These are phyloP conservation scores for Rutstroemia sp. DNA, from an alignment of 2,329 filamentous ascomycete genomes.

Conservation along the genomic window DNA sequence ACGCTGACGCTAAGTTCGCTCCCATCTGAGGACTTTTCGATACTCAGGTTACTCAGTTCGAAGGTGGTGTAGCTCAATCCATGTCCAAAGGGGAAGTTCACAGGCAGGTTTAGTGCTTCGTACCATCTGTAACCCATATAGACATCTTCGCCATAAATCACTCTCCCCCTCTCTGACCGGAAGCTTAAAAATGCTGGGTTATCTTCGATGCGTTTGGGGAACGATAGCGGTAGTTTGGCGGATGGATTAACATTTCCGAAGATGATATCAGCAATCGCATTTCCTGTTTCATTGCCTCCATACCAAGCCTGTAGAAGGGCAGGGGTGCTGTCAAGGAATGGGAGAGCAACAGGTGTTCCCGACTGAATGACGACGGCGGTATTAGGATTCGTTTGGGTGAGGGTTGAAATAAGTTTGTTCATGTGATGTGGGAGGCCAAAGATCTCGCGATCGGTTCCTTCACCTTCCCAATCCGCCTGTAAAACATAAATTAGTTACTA, in stretches of 20 bases:
- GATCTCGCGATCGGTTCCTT: slow-evolving; percentile 25
- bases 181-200: slow-evolving; percentile 75
- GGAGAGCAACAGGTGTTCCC: slow-evolving; percentile 67
- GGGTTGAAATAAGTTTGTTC: slow-evolving; percentile 38
- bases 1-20: slow-evolving; percentile 16
- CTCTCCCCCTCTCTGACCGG: slow-evolving; percentile 59
- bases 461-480: slow-evolving; percentile 38
- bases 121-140: slow-evolving; percentile 79
- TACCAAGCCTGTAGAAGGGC: slow-evolving; percentile 75
- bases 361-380: slow-evolving; percentile 71
- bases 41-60: slow-evolving; percentile 12
- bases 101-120: slow-evolving; percentile 57
- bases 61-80: slow-evolving; percentile 75
- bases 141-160: slow-evolving; percentile 72
- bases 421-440: slow-evolving; percentile 24
- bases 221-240: slow-evolving; percentile 67
- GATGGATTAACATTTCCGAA: slow-evolving; percentile 57
- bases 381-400: slow-evolving; percentile 50
- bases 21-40: neutral
- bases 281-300: slow-evolving; percentile 79
- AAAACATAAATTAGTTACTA: slow-evolving; percentile 41
- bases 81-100: slow-evolving; percentile 71
- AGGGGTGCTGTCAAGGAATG: slow-evolving; percentile 48
- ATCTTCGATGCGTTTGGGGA: slow-evolving; percentile 60
- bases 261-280: slow-evolving; percentile 68